phyloP scores from a whole-genome alignment of 345 rosid species.

The Dovyalis caffra region DNA sequence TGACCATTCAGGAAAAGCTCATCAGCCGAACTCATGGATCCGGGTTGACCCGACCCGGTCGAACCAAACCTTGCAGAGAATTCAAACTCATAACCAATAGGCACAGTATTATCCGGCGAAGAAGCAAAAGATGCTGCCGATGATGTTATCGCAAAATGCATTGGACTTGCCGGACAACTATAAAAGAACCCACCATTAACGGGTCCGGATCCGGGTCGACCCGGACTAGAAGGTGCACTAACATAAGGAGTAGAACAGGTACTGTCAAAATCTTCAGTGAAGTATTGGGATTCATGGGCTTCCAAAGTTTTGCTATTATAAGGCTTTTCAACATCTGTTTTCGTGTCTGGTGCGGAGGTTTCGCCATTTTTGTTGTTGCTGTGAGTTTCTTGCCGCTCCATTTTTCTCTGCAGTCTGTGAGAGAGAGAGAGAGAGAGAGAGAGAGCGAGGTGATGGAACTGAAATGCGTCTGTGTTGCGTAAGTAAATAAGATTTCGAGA shows the following conservation, averaged over 20 bases:
- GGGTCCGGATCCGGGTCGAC: conserved; percentile 42
- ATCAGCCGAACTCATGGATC: conserved; percentile 90
- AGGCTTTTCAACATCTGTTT: conserved; percentile 4
- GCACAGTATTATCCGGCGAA: conserved; percentile 22
- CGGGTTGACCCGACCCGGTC: conserved; percentile 39
- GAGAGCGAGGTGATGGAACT: neutral
- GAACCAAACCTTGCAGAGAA: conserved; percentile 62
- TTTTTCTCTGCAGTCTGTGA: neutral
- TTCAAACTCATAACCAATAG: conserved; percentile 72
- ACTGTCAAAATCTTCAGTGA: conserved; percentile 46
- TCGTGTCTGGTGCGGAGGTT: conserved; percentile 4
- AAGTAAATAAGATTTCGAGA: neutral
- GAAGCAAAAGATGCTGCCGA: conserved; percentile 20
- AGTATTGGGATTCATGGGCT: conserved; percentile 9
- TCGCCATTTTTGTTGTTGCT: conserved; percentile 18
- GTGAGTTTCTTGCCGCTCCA: conserved; percentile 31
- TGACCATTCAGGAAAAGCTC: conserved; percentile 86
- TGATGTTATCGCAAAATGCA: conserved; percentile 63
- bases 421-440: neutral
- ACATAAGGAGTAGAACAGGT: conserved; percentile 95
- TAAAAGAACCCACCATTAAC: conserved; percentile 59
- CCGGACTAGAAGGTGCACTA: conserved; percentile 96
- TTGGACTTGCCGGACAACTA: conserved; percentile 95
- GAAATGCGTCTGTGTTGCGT: neutral
- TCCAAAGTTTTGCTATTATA: conserved; percentile 4